phyloP scores from a whole-genome alignment of 2,329 filamentous ascomycete species.

The Geosmithia putterillii region DNA sequence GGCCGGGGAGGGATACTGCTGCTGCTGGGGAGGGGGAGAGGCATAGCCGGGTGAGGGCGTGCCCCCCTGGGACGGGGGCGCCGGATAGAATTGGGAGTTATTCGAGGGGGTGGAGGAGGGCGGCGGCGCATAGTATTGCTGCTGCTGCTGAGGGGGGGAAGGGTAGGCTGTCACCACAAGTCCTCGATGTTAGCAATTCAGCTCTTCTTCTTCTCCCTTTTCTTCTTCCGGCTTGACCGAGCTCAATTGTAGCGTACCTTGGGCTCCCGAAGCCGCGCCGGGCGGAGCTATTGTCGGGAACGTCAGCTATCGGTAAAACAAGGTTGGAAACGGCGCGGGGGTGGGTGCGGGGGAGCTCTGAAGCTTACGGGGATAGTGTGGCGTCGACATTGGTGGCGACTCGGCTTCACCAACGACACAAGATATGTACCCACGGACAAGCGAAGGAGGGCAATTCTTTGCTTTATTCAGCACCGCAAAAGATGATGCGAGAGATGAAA shows the following conservation, averaged over 20 bases:
- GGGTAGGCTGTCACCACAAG: not conserved
- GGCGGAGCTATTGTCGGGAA: constrained; percentile 24
- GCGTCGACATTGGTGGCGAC: constrained; percentile 19
- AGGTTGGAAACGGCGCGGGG: constrained; percentile 1
- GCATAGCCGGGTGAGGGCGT: constrained; percentile 13
- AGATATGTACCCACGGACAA: too few relatives aligned
- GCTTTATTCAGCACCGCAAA: too few relatives aligned
- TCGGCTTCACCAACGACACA: not conserved
- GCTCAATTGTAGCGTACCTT: not conserved
- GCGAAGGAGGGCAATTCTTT: too few relatives aligned
- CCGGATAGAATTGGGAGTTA: constrained; percentile 31
- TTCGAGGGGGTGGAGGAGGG: constrained; percentile 34
- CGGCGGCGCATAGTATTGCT: constrained; percentile 31
- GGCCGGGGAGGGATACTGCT: constrained; percentile 12
- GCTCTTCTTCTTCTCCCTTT: not conserved
- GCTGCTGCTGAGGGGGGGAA: constrained; percentile 4
- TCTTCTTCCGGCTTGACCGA: too few relatives aligned
- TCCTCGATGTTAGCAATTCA: not conserved
- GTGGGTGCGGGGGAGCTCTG: not conserved
- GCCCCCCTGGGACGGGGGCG: constrained; percentile 21
- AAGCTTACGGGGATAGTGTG: constrained; percentile 33
- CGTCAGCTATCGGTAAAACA: constrained; percentile 7
- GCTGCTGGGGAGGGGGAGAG: constrained; percentile 14
- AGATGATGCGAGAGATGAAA: not conserved
- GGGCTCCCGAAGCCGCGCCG: constrained; percentile 12